These are phyloP conservation scores for Fomitopsis betulina DNA, from an alignment of 1,284 basidiomycete genomes.

Conservation along the genomic window DNA sequence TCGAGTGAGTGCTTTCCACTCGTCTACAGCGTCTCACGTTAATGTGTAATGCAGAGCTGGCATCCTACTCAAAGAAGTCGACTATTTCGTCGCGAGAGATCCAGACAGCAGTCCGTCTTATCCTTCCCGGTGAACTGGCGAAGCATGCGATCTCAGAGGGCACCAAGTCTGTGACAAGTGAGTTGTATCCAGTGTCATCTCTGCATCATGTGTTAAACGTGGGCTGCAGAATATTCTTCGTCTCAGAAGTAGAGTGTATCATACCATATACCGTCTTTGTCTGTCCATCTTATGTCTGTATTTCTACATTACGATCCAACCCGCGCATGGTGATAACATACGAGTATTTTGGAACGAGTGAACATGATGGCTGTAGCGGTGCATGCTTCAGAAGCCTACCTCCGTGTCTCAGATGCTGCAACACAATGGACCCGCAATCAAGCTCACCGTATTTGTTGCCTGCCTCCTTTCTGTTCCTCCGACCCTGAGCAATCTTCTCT, in stretches of 20 bases:
- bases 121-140: slow-evolving; percentile 71
- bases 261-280: background rate
- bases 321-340: background rate
- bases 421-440: slow-evolving; percentile 12
- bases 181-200: slow-evolving; percentile 1
- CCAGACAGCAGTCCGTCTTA: slow-evolving; percentile 69
- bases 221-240: slow-evolving; percentile 10
- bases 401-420: background rate
- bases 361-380: background rate
- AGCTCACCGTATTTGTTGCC: slow-evolving; percentile 78
- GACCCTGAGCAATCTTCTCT: slow-evolving; percentile 74
- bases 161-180: slow-evolving; percentile 49
- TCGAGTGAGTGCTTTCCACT: slow-evolving; percentile 41
- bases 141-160: slow-evolving; percentile 87
- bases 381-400: slow-evolving; percentile 3
- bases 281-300: slow-evolving; percentile 3
- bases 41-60: slow-evolving; percentile 43
- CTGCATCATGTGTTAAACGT: background rate
- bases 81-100: slow-evolving; percentile 75
- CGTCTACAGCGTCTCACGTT: background rate
- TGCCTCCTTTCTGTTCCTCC: slow-evolving; percentile 78
- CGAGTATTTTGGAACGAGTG: background rate
- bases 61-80: slow-evolving; percentile 71
- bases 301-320: slow-evolving; percentile 3
- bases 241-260: slow-evolving; percentile 8